These are phyloP conservation scores for Pulveroboletus ravenelii DNA, from an alignment of 768 basidiomycete genomes.

Conservation along the genomic window DNA sequence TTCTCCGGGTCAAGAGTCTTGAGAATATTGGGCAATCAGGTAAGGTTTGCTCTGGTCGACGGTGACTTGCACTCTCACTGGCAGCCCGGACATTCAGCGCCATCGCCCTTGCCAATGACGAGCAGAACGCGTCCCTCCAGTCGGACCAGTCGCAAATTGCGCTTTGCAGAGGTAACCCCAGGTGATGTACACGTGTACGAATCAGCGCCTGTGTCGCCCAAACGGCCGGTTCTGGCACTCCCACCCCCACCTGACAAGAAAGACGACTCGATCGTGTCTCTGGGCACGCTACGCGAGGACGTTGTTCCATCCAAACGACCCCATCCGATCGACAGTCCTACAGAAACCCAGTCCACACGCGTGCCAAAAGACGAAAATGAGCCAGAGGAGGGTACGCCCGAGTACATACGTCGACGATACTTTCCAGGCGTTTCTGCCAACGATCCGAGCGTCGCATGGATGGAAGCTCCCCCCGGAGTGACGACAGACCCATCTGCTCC, in stretches of 20 bases:
- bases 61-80: neutral
- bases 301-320: slow-evolving; percentile 10
- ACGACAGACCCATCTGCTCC: slow-evolving; percentile 29
- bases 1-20: slow-evolving; percentile 30
- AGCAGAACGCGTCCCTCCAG: slow-evolving; percentile 58
- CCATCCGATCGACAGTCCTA: slow-evolving; percentile 1
- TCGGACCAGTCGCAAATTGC: slow-evolving; percentile 48
- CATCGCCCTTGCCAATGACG: slow-evolving; percentile 42
- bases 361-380: slow-evolving; percentile 17
- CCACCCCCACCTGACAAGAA: slow-evolving; percentile 35
- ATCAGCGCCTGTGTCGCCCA: slow-evolving; percentile 76
- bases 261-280: slow-evolving; percentile 30
- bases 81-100: slow-evolving; percentile 22
- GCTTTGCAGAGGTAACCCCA: slow-evolving; percentile 72
- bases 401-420: slow-evolving; percentile 77
- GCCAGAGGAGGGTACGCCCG: slow-evolving; percentile 69
- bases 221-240: slow-evolving; percentile 49
- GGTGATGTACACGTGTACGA: slow-evolving; percentile 81
- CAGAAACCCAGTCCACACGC: neutral
- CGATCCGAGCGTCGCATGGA: slow-evolving; percentile 81
- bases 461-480: slow-evolving; percentile 33
- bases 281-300: slow-evolving; percentile 36
- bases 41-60: neutral
- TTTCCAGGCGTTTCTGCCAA: slow-evolving; percentile 68
- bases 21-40: slow-evolving; percentile 24